Base-by-base conservation (phyloP, 176 grass and related monocot species). In the Themeda triandra region DNA sequence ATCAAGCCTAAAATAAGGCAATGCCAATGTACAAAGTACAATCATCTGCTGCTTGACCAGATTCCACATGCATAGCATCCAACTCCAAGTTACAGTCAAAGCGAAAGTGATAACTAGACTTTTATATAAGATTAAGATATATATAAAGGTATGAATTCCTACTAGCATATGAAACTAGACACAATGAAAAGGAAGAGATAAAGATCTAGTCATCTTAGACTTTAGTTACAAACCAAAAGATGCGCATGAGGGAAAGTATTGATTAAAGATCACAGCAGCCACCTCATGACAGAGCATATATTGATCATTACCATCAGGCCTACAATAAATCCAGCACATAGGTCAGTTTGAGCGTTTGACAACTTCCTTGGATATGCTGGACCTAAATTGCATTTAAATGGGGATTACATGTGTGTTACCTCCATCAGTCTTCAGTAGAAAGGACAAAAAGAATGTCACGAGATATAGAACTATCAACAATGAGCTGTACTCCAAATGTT, bases 201-300 rank as follows among this genome's bases (percentile, higher is more conserved):
- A 84, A 74, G 42, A 77, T 76, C 37, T 75, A 78, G 81, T 65
- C 84, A 88, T 86, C 83, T 84, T 87, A 88, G 83, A 83, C 73
- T 69, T 92, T 83, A 87, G 84, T 75, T 90, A 92, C 91, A 85
- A 89, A 99, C 96, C 96, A 89, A 99, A 86, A 89, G 93, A 96
- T 92, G 96, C 83, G 65, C 96, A 99, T 77, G 87, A 96, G 69
- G 96, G 96, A 29, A 96, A 99, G 62, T 96, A 88, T 25, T 99
- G 85, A 78, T 96, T 94, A 82, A 99, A 89, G 60, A 91, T 78
- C 59, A 92, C 91, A 87, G 70, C 82, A 89, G 91, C 87, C 29
- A 77, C n/a, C 44, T 91, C 93, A 86, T 94, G 88, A 75, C 46
- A 89, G 36, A 96, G 82, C 59, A 95, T 63, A 82, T 69, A 67